Conservation (phyloP, 495 filamentous ascomycete genomes). For the Penicillium lividum region DNA sequence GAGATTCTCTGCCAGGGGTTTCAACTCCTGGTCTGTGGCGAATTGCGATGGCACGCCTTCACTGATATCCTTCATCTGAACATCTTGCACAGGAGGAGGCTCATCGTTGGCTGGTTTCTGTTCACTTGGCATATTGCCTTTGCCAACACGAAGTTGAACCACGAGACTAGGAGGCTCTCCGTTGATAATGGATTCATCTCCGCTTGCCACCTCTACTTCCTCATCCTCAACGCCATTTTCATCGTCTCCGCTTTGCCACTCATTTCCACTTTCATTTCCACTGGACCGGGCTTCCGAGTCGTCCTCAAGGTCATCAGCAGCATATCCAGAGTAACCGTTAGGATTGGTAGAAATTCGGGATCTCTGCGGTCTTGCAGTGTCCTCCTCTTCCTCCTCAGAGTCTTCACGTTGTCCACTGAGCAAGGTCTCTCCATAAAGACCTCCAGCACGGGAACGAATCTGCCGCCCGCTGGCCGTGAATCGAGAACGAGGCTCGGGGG, state of each 20-base stretch:
- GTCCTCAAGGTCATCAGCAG: slow-evolving; percentile 62
- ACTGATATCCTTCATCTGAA: slow-evolving; percentile 14
- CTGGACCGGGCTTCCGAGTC: slow-evolving; percentile 59
- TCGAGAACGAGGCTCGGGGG: slow-evolving; percentile 73
- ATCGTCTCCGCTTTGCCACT: slow-evolving; percentile 70
- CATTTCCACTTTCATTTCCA: slow-evolving; percentile 61
- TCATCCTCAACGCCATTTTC: slow-evolving; percentile 68
- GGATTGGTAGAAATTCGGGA: slow-evolving; percentile 31
- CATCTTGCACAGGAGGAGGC: slow-evolving; percentile 22
- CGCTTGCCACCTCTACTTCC: slow-evolving; percentile 61
- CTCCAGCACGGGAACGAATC: slow-evolving; percentile 70
- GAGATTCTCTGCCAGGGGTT: neutral
- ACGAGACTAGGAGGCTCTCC: slow-evolving; percentile 60
- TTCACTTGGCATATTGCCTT: slow-evolving; percentile 28
- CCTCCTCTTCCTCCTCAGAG: slow-evolving; percentile 35
- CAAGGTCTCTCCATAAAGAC: slow-evolving; percentile 75
- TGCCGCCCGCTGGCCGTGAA: slow-evolving; percentile 91
- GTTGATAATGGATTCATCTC: slow-evolving; percentile 58
- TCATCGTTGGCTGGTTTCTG: slow-evolving; percentile 22
- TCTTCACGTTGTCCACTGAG: slow-evolving; percentile 53
- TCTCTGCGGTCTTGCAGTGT: slow-evolving; percentile 33
- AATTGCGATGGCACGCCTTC: slow-evolving; percentile 3
- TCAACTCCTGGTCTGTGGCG: neutral
- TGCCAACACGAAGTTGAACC: slow-evolving; percentile 61
- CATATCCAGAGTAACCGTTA: slow-evolving; percentile 54